Base-by-base conservation (phyloP, 139 green algal species). In the Chlorella ohadii region DNA sequence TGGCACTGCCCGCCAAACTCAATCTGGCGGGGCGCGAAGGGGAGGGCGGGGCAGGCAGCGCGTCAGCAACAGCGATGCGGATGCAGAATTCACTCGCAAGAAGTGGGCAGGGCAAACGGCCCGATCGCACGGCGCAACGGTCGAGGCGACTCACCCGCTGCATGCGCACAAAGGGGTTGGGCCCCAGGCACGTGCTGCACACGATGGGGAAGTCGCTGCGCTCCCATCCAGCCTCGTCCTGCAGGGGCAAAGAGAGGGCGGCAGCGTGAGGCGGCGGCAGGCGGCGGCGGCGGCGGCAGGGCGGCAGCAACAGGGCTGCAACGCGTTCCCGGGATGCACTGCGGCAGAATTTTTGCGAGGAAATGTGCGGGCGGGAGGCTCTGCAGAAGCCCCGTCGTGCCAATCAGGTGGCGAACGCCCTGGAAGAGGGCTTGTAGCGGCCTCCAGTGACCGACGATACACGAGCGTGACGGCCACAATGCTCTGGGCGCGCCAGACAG, bases 111-210 rank as follows among this genome's bases (percentile, higher is more conserved):
- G 17, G 33, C n/a, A 23, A 3, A 15, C 66, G 25, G 33, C 33
- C 3, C 11, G 17, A 13, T 28, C 12, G 2, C 65, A 72, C 33
- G 11, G 31, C 7, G 67, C 68, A 33, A 11, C 70, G 39, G 38
- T 23, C 7, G 25, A 66, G 25, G 36, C 16, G 5, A 81, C 89
- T 88, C 84, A 98, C 94, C 88, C 94, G 87, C 88, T 98, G 95
- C 97, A 99, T 99, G 28, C 97, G 85, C 22, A 99, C 96, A 72
- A 99, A 99, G 1, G 97, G 97, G 83, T 99, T 99, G 23, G 98
- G 96, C 0, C 97, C 97, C 55, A 99, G 85, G 84, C 97, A 99
- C 4, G 94, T 97, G 86, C 98, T 94, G 88, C 97, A 99, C 0
- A 99, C 94, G 61, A 99, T 98, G 15, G 97, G 97, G 84, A 99